A percentile compares a stretch with the other conserved stretches of the same genome.
Evolutionary conservation across 148 eudicot species (phyloP).

Genomic region (Rhododendron henanense): DNA sequence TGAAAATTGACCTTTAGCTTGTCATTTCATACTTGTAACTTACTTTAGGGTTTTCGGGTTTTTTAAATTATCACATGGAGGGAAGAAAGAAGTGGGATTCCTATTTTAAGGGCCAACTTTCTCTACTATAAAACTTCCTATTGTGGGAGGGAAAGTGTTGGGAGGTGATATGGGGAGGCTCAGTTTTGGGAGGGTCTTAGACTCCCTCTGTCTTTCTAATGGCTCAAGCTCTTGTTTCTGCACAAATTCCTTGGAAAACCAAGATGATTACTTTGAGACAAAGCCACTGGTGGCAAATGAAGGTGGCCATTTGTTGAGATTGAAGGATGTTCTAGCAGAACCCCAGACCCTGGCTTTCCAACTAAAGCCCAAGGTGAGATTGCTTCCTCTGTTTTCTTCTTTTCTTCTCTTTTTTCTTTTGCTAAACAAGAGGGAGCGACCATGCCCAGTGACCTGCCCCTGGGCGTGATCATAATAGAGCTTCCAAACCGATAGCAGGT

Average conservation of each 20-base stretch:
- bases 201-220: slow-evolving; percentile 57
- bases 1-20: slow-evolving; percentile 38
- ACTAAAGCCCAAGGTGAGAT: slow-evolving; percentile 78
- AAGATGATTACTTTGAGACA: slow-evolving; percentile 46
- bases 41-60: slow-evolving; percentile 11
- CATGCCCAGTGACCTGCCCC: too few species aligned
- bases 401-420: not conserved
- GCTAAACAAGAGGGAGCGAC: not conserved
- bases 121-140: not conserved
- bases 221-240: slow-evolving; percentile 72
- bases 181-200: slow-evolving; percentile 59
- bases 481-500: too few species aligned
- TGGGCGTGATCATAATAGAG: too few species aligned
- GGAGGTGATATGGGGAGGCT: slow-evolving; percentile 41
- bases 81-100: slow-evolving; percentile 5
- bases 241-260: slow-evolving; percentile 39
- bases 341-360: slow-evolving; percentile 73
- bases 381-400: not conserved
- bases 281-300: slow-evolving; percentile 59
- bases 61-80: slow-evolving; percentile 4
- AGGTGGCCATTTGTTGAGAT: slow-evolving; percentile 29
- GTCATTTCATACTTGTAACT: slow-evolving; percentile 29
- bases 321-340: slow-evolving; percentile 57
- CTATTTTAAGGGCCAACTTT: not conserved
- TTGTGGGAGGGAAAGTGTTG: not conserved